Conservation (phyloP, 306 rosid species). For the Sophora flavescens region DNA sequence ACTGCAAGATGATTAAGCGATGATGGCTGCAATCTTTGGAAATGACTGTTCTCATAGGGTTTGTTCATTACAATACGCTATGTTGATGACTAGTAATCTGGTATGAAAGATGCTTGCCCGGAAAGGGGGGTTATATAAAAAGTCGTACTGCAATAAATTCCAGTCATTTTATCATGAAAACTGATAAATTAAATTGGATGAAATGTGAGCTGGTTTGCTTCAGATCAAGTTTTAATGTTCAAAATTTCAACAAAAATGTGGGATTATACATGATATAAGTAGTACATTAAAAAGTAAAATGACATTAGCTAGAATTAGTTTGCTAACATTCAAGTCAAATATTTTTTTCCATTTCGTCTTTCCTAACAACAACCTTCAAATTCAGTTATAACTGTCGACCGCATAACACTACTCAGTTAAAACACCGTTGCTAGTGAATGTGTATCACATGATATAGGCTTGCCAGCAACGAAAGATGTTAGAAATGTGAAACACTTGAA, state of each 20-base stretch:
- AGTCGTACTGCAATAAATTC: background rate
- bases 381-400: background rate
- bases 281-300: conserved; percentile 20
- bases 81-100: background rate
- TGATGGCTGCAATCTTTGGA: conserved; percentile 2
- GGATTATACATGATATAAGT: background rate
- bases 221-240: conserved; percentile 7
- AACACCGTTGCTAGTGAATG: background rate
- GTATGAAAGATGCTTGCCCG: background rate
- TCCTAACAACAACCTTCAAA: background rate
- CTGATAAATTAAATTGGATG: background rate
- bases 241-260: background rate
- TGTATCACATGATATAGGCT: background rate
- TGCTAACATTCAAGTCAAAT: conserved; percentile 35
- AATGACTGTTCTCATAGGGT: background rate
- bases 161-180: background rate
- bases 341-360: background rate
- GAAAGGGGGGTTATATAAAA: background rate
- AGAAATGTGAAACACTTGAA: background rate
- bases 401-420: no score
- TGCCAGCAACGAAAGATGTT: background rate
- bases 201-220: background rate
- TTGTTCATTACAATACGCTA: background rate
- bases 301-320: conserved; percentile 5
- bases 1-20: background rate